Conservation (phyloP, 208 protist species). For the Pavlovales sp. region DNA sequence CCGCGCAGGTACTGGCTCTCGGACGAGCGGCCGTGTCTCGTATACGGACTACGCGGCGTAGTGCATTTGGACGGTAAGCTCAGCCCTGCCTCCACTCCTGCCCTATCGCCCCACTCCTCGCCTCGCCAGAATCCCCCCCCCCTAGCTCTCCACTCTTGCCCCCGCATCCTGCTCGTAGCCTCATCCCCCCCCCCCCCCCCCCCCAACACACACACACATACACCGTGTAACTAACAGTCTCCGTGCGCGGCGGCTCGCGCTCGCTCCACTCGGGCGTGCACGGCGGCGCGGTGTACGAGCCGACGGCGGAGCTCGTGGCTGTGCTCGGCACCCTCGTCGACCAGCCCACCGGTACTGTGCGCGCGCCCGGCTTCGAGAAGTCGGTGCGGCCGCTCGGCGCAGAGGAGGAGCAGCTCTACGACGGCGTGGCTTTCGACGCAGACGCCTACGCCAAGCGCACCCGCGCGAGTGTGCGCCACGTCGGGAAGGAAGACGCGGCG, state of each 20-base stretch:
- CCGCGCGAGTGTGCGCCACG: neutral
- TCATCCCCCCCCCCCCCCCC: too few relatives aligned
- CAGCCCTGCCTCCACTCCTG: neutral
- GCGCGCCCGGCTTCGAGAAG: conserved; percentile 43
- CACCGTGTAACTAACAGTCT: too few relatives aligned
- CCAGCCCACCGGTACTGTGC: neutral
- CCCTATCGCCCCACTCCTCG: neutral
- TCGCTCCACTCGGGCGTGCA: neutral
- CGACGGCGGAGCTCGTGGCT: conserved; percentile 37
- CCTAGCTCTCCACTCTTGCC: too few relatives aligned
- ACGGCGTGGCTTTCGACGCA: neutral
- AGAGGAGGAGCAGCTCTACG: conserved; percentile 5
- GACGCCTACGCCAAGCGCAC: neutral
- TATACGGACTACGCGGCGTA: conserved; percentile 42
- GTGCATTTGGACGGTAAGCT: neutral
- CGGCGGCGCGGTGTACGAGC: conserved; percentile 51
- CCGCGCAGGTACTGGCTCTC: conserved; percentile 49
- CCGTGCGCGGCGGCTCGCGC: neutral
- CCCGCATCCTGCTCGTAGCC: too few relatives aligned
- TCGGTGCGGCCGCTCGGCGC: conserved; percentile 15
- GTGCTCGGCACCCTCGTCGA: conserved; percentile 33
- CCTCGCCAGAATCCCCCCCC: too few relatives aligned
- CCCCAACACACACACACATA: too few relatives aligned
- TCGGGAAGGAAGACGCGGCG: too few relatives aligned
- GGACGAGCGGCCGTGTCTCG: conserved; percentile 26